Base-by-base conservation (phyloP, 176 grass and related monocot genomes). In the Eleusine indica region DNA sequence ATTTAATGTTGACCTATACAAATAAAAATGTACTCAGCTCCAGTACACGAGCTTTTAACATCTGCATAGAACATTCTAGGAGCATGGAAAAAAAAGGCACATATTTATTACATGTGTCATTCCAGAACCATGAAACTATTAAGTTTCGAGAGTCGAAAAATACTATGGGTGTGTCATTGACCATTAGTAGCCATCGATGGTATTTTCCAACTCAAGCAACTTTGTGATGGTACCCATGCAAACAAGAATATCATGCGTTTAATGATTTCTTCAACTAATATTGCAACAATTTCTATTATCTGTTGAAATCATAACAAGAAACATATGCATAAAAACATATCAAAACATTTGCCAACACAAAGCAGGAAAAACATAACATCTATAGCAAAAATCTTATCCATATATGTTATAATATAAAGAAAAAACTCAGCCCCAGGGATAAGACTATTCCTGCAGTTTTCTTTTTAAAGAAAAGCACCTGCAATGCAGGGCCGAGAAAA, bases 41-140 rank as follows among this genome's bases (percentile, higher is more conserved):
- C 2, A 17, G 15, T 53, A 53, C 54, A 66, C 48, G 61, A 68
- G 2, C 46, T 51, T 56, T 57, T 32, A 41, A 67, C 18, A 57
- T 57, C 18, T 21, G 54, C 54, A 57, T 19, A 79, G 67, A 84
- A 28, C 51, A 85, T 40, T 44, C 32, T 17, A 84, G 3, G 42
- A 6, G 22, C n/a, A 64, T 19, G 44, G 21, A 75, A 75, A 13
- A 35, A 35, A 43, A 52, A 70, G 28, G 14, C 16, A 74, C 5
- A 66, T 37, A 30, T 43, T 61, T 53, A 72, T 52, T 19, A 46
- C n/a, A 42, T 35, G 61, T 48, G 22, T 38, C 38, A 32, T 87
- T 82, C 32, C 41, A 63, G 46, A 40, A 61, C 53, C 65, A 67
- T 15, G n/a, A 53, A 21, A 82, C 40, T 62, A 47, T 70, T 66